Conservation (phyloP, 176 grass and related monocot species). For the Paspalum notatum region DNA sequence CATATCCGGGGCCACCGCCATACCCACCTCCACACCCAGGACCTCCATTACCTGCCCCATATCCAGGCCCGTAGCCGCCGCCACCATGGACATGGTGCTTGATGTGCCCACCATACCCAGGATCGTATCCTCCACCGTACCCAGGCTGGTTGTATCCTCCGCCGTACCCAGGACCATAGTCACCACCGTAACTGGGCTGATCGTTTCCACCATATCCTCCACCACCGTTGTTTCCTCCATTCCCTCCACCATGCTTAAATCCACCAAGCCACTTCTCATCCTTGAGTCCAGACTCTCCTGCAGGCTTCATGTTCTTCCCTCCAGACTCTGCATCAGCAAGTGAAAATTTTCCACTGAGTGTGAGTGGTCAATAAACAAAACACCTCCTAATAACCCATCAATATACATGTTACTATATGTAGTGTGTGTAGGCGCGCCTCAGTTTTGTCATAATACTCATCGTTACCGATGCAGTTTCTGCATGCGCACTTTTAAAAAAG, state of each 20-base stretch:
- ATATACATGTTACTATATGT: too few species aligned
- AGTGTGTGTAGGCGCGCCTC: too few species aligned
- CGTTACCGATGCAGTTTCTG: background rate
- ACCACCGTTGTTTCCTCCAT: background rate
- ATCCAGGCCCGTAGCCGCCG: background rate
- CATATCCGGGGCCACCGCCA: background rate
- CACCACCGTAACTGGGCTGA: too few species aligned
- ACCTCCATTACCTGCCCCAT: background rate
- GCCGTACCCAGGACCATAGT: background rate
- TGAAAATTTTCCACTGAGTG: too few species aligned
- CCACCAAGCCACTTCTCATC: constrained; percentile 13
- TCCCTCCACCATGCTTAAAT: background rate
- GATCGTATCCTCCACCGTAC: background rate
- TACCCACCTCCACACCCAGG: background rate
- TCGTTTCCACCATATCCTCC: background rate
- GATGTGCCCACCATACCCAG: background rate
- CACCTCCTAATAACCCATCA: too few species aligned
- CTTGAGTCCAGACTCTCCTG: background rate
- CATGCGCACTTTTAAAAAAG: too few species aligned
- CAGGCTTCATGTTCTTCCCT: background rate
- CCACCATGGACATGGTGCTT: background rate
- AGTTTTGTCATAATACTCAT: too few species aligned
- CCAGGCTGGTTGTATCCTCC: background rate
- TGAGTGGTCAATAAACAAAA: too few species aligned
- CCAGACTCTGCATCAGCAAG: background rate